phyloP scores from a whole-genome alignment of 352 stramenopile genomes.

The Saprolegnia parasitica region DNA sequence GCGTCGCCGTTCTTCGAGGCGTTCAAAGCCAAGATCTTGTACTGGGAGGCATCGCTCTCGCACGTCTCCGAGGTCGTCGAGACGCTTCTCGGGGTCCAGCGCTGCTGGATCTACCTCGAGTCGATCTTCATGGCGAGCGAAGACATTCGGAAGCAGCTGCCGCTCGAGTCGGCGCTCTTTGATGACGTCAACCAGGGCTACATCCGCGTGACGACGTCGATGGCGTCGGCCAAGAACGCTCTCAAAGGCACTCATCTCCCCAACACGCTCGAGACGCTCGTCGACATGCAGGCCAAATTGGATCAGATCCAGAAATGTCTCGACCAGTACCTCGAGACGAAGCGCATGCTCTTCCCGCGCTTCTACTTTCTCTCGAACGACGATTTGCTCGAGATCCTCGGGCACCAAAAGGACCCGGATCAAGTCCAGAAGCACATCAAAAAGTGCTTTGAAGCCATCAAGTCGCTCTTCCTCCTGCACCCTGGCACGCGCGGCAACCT shows the following conservation, averaged over 20 bases:
- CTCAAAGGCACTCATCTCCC: conserved; percentile 52
- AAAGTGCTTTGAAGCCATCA: conserved; percentile 90
- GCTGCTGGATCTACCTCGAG: conserved; percentile 94
- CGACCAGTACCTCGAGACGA: conserved; percentile 84
- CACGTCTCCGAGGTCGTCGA: conserved; percentile 89
- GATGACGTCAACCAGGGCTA: conserved; percentile 84
- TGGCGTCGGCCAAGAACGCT: conserved; percentile 76
- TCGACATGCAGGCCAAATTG: conserved; percentile 83
- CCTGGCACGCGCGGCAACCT: conserved; percentile 68
- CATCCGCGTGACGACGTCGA: conserved; percentile 60
- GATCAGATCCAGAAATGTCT: conserved; percentile 85
- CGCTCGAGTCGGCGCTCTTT: conserved; percentile 79
- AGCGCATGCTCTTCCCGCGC: conserved; percentile 80
- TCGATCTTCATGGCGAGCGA: conserved; percentile 94
- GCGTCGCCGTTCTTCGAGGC: conserved; percentile 90
- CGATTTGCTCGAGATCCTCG: conserved; percentile 80
- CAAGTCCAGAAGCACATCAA: conserved; percentile 90
- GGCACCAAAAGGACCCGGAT: conserved; percentile 82
- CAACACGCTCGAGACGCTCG: conserved; percentile 54
- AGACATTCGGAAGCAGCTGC: conserved; percentile 93
- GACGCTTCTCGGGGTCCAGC: conserved; percentile 83
- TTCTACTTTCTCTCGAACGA: conserved; percentile 90
- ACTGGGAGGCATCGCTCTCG: conserved; percentile 83
- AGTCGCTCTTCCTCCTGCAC: conserved; percentile 61
- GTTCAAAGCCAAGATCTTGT: conserved; percentile 84